A percentile compares a stretch with the other conserved stretches of the same genome.
Conservation (phyloP, 371 early-diverging fungal genomes). For the Actinomortierella ambigua region DNA sequence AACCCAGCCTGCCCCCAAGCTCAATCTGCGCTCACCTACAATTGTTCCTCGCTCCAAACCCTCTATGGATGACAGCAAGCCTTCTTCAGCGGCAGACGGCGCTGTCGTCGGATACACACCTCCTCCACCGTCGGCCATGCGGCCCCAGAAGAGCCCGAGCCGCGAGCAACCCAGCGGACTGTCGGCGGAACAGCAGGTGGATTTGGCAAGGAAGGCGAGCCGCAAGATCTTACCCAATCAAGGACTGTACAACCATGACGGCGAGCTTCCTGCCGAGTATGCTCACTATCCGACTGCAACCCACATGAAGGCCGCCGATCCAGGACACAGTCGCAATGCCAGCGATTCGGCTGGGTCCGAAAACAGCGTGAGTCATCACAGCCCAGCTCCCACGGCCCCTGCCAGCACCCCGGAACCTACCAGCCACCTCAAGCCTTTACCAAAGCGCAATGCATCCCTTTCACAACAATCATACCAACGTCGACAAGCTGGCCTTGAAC, state of each 20-base stretch:
- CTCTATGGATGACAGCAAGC: not conserved
- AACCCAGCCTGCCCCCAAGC: not conserved
- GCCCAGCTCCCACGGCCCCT: no score
- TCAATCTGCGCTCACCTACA: constrained; percentile 26
- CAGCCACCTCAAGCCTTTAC: no score
- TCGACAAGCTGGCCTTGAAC: no score
- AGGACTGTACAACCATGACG: constrained; percentile 37
- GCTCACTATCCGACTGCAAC: not conserved
- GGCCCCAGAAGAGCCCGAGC: constrained; percentile 23
- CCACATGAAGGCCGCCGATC: no score
- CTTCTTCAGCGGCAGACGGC: constrained; percentile 16
- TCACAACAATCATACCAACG: no score
- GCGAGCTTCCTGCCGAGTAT: constrained; percentile 20
- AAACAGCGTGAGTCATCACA: no score
- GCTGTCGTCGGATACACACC: constrained; percentile 39
- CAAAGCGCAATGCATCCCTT: no score
- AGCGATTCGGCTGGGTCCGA: no score
- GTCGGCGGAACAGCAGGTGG: constrained; percentile 40
- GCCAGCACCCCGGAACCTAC: no score
- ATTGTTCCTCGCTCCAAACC: constrained; percentile 8
- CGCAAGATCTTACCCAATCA: constrained; percentile 44
- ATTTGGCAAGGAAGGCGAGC: constrained; percentile 40
- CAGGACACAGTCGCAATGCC: no score
- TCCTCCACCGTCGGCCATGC: constrained; percentile 18
- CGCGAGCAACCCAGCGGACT: constrained; percentile 9